Conservation (phyloP, 768 basidiomycete genomes). For the Chiua virens region DNA sequence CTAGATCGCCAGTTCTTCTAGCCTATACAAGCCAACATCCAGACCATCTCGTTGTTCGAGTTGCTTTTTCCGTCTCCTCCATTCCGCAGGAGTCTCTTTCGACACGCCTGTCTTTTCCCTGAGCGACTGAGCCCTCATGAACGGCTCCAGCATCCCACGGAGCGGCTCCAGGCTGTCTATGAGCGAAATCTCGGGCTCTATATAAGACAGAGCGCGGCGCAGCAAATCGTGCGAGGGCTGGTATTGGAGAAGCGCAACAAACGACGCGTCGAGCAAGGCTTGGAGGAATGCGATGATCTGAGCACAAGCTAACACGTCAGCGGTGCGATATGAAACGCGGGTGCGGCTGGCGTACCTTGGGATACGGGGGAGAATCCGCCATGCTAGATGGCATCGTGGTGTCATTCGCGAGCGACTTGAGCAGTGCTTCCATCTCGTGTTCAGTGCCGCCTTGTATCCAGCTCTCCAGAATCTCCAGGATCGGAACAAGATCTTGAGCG, state of each 20-base stretch:
- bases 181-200: conserved; percentile 56
- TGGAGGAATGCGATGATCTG: conserved; percentile 64
- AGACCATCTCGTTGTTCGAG: conserved; percentile 52
- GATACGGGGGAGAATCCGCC: conserved; percentile 24
- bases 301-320: conserved; percentile 32
- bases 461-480: conserved; percentile 38
- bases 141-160: conserved; percentile 62
- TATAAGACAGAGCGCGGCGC: conserved; percentile 44
- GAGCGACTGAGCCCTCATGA: conserved; percentile 54
- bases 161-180: conserved; percentile 54
- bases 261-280: conserved; percentile 68
- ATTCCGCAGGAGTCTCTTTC: conserved; percentile 41
- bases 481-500: conserved; percentile 36
- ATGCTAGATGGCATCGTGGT: conserved; percentile 12
- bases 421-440: conserved; percentile 17
- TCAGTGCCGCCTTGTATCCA: conserved; percentile 40
- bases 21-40: conserved; percentile 63
- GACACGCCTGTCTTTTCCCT: conserved; percentile 39
- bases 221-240: conserved; percentile 57
- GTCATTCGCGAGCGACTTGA: conserved; percentile 23
- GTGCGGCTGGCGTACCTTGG: conserved; percentile 42
- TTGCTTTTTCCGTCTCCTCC: conserved; percentile 53
- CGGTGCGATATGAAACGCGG: conserved; percentile 18
- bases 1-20: conserved; percentile 68
- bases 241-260: conserved; percentile 65